Evolutionary conservation across 139 green algal species (phyloP), one percentile per base, ranked within the genome.

Genomic region (Auxenochlorella pyrenoidosa): DNA sequence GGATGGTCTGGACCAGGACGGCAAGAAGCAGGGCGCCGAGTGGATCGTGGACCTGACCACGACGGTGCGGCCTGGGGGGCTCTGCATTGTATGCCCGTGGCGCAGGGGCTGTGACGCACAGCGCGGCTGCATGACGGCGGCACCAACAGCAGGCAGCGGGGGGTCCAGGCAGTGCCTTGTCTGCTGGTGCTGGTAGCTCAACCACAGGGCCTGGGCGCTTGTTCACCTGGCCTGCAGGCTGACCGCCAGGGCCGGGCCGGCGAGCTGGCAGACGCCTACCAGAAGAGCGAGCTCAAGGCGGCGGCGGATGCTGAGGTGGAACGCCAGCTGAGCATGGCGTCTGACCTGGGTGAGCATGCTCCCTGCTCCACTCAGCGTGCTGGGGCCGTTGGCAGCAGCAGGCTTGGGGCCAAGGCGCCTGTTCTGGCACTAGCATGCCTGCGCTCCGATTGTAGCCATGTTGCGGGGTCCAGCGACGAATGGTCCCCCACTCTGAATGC

Each of bases 11-110:
- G 34, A 51, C 28, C 63, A 88, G 73, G 83, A 76, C 3, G 82
- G 83, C 6, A 83, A 92, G 70, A 94, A 93, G 83, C 68, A 79
- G 32, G 83, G 79, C 30, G 90, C 91, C 22, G 91, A 94, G 84
- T 94, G 92, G 92, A 87, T 94, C 28, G 84, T 92, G 79, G 90
- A 94, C 72, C 76, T 93, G 40, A 84, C 79, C n/a, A 87, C 82
- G 36, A 40, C 47, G 47, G 78, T 47, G n/a, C 38, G 51, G 51
- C 47, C 47, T 8, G 54, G 54, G 54, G 47, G 6, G 47, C 47
- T n/a, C n/a, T n/a, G n/a, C n/a, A n/a, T n/a, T n/a, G n/a, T n/a
- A n/a, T n/a, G n/a, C n/a, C n/a, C n/a, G n/a, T n/a, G n/a, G n/a
- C n/a, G n/a, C n/a, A n/a, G n/a, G n/a, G n/a, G n/a, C n/a, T n/a